A percentile compares a stretch with the other conserved stretches of the same genome.
phyloP scores from a whole-genome alignment of 805 yeast genomes.

The Wickerhamiella sergipiensis region DNA sequence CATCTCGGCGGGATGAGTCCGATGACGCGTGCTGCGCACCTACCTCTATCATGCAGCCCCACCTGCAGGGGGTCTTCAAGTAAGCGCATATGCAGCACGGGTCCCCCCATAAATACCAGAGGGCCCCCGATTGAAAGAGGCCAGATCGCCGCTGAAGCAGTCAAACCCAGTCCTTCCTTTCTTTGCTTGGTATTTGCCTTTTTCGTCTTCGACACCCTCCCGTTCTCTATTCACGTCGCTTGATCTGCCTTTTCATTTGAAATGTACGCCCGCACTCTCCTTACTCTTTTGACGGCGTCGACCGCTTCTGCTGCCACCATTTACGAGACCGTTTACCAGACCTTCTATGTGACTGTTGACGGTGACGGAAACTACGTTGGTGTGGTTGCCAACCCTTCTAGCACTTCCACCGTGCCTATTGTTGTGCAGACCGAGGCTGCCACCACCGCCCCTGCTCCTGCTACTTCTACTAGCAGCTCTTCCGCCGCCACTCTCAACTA shows the following conservation, averaged over 20 bases:
- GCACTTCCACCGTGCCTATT: background rate
- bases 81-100: background rate
- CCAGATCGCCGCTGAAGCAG: background rate
- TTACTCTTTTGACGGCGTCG: slow-evolving; percentile 1
- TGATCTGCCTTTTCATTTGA: background rate
- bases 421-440: background rate
- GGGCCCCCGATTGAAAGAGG: background rate
- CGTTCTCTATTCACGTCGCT: background rate
- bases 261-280: background rate
- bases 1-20: background rate
- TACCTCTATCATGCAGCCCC: background rate
- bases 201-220: background rate
- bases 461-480: background rate
- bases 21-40: background rate
- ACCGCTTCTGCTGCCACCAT: slow-evolving; percentile 13
- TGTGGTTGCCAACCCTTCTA: background rate
- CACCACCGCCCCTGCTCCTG: background rate
- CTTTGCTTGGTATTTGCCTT: background rate
- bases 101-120: background rate
- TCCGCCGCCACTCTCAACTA: background rate
- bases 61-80: background rate
- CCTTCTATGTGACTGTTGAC: slow-evolving; percentile 15
- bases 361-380: slow-evolving; percentile 1
- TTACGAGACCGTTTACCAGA: slow-evolving; percentile 14
- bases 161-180: background rate